A percentile compares a stretch with the other conserved stretches of the same genome.
Evolutionary conservation across 805 yeast genomes (phyloP).

Genomic region (Myxozyma melibiosi): DNA sequence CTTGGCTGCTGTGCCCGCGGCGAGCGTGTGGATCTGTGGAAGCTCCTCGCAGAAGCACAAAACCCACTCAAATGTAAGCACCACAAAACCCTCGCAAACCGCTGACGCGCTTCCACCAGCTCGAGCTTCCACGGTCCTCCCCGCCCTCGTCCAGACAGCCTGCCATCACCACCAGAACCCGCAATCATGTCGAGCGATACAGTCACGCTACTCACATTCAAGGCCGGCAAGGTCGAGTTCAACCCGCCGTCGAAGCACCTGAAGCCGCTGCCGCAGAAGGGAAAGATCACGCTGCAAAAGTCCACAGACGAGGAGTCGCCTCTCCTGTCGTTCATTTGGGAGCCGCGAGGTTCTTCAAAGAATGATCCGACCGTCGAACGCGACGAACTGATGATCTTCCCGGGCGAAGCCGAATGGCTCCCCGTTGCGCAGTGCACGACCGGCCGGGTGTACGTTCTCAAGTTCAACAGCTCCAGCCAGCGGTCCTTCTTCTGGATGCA

Average conservation of each 20-base stretch:
- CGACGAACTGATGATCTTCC: conserved; percentile 67
- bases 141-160: neutral
- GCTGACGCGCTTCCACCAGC: neutral
- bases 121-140: no score
- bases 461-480: conserved; percentile 65
- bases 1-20: neutral
- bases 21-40: neutral
- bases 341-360: conserved; percentile 55
- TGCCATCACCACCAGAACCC: neutral
- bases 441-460: conserved; percentile 75
- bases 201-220: conserved; percentile 48
- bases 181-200: conserved; percentile 14
- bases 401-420: conserved; percentile 82
- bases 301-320: conserved; percentile 67
- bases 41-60: neutral
- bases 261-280: conserved; percentile 72
- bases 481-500: conserved; percentile 70
- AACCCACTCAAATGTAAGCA: neutral
- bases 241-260: conserved; percentile 62
- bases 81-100: neutral
- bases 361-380: conserved; percentile 44
- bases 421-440: conserved; percentile 68
- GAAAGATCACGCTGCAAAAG: conserved; percentile 60
- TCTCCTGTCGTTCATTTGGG: conserved; percentile 71
- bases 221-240: conserved; percentile 76